phyloP scores from a whole-genome alignment of 805 yeast species.

The Alloascoidea africana region DNA sequence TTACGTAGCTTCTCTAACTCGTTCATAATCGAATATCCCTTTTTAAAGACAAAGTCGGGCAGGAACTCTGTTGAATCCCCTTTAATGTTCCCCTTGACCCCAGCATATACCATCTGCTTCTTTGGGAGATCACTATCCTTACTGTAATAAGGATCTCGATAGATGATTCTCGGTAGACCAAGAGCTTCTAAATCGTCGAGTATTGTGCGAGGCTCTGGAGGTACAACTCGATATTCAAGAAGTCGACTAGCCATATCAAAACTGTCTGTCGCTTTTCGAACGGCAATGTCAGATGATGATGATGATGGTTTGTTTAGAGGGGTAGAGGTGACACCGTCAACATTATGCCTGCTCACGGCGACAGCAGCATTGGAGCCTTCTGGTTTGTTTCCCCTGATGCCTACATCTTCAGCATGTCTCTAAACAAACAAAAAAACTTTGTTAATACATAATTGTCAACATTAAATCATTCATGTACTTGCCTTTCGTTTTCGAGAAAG shows the following conservation, averaged over 20 bases:
- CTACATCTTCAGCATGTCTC: background rate
- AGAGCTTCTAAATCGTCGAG: slow-evolving; percentile 21
- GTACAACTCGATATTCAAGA: background rate
- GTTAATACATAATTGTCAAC: background rate
- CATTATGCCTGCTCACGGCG: too few relatives aligned
- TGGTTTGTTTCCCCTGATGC: background rate
- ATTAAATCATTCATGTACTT: background rate
- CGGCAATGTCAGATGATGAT: background rate
- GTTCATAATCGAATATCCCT: too few relatives aligned
- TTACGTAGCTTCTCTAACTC: too few relatives aligned
- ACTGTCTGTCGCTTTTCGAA: background rate
- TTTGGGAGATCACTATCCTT: slow-evolving; percentile 33
- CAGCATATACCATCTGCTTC: slow-evolving; percentile 50
- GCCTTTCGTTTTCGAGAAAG: background rate
- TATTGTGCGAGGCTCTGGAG: background rate
- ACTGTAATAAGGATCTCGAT: slow-evolving; percentile 50
- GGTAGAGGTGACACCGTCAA: background rate
- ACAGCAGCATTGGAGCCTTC: background rate
- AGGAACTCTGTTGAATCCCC: slow-evolving; percentile 22
- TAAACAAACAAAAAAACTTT: background rate
- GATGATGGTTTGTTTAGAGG: background rate
- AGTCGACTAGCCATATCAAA: background rate
- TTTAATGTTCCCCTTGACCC: slow-evolving; percentile 36
- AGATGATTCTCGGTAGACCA: slow-evolving; percentile 36
- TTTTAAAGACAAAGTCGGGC: slow-evolving; percentile 7